Evolutionary conservation across 108 stramenopile species (phyloP), one percentile per base, ranked within the genome.

Genomic region (Cyclotella cryptica): DNA sequence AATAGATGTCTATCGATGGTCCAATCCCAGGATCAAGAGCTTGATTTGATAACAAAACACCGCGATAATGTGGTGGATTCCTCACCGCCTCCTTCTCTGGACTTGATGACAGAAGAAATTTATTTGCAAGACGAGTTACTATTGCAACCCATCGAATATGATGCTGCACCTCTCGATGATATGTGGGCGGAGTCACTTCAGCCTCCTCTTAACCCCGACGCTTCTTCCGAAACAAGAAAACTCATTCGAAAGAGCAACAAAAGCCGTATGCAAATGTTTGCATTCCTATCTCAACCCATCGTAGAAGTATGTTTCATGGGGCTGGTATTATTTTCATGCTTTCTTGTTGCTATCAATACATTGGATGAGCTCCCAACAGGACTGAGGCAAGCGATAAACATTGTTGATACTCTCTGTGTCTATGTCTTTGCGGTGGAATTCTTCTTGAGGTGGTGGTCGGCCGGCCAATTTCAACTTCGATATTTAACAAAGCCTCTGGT

Each of bases 341-440:
- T 87, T 51, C 66, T 84, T 45, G 79, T 75, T 44, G 88, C 87
- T 12, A 73, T 87, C 21, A 68, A 75, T 45, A 89, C 88, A 13
- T 42, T 89, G 43, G 71, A 83, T 44, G 72, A 71, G 13, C 22
- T 81, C 13, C 76, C 84, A 17, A 14, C 40, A 22, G 55, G 47
- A 39, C 13, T 79, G 7, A 71, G 72, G 40, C 30, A 63, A 15
- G 64, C 46, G 9, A 80, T 84, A 18, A 26, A 55, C 13, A 24
- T 62, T 9, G 64, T 72, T 14, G 77, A 82, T 30, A 72, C 79
- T n/a, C 30, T 86, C 2, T 73, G 81, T 41, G 85, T 78, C 1
- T 72, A 74, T 46, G 41, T 89, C 0, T 89, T 92, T 77, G 80
- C 81, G 1, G 72, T 83, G 1, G 88, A 89, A 39, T 92, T 92